A percentile compares a stretch with the other conserved stretches of the same genome.
Evolutionary conservation across 176 grass and related monocot genomes (phyloP).

Genomic region (Triticum dicoccoides): DNA sequence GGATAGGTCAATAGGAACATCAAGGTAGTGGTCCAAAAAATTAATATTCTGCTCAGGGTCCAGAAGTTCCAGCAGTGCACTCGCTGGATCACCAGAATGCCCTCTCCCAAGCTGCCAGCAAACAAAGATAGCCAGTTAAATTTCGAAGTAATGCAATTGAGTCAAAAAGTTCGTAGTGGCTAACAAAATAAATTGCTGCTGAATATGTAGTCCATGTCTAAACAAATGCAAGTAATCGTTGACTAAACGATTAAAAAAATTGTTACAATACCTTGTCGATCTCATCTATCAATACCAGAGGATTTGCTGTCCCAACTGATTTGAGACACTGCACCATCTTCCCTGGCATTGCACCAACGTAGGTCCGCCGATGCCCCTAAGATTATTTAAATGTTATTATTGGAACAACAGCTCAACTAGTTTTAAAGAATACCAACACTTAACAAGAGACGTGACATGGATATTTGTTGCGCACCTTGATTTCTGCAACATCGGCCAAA

Average conservation of each 20-base stretch:
- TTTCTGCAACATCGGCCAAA: slow-evolving; percentile 99
- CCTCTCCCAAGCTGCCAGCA: slow-evolving; percentile 80
- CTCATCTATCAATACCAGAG: slow-evolving; percentile 96
- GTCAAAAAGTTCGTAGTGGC: not conserved
- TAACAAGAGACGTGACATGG: slow-evolving; percentile 14
- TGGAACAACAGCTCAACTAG: not conserved
- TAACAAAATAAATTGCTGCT: slow-evolving; percentile 11
- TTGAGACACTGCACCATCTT: slow-evolving; percentile 99
- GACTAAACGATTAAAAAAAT: slow-evolving; percentile 17
- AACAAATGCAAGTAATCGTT: slow-evolving; percentile 15
- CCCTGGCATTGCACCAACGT: slow-evolving; percentile 98
- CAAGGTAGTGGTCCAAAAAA: slow-evolving; percentile 99
- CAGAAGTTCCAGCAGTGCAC: slow-evolving; percentile 93
- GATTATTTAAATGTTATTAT: slow-evolving; percentile 45
- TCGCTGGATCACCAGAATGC: slow-evolving; percentile 96
- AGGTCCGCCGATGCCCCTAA: slow-evolving; percentile 95
- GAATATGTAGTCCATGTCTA: slow-evolving; percentile 15
- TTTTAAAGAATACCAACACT: slow-evolving; percentile 12
- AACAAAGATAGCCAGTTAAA: slow-evolving; percentile 21
- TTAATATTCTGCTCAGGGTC: slow-evolving; percentile 98
- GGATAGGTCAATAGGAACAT: slow-evolving; percentile 99
- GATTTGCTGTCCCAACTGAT: slow-evolving; percentile 90
- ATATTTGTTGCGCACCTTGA: slow-evolving; percentile 61
- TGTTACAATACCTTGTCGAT: slow-evolving; percentile 85
- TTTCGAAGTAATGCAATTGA: slow-evolving; percentile 1